A percentile compares a stretch with the other conserved stretches of the same genome.
phyloP scores from a whole-genome alignment of 1,284 basidiomycete genomes.

The Heliocybe sulcata region DNA sequence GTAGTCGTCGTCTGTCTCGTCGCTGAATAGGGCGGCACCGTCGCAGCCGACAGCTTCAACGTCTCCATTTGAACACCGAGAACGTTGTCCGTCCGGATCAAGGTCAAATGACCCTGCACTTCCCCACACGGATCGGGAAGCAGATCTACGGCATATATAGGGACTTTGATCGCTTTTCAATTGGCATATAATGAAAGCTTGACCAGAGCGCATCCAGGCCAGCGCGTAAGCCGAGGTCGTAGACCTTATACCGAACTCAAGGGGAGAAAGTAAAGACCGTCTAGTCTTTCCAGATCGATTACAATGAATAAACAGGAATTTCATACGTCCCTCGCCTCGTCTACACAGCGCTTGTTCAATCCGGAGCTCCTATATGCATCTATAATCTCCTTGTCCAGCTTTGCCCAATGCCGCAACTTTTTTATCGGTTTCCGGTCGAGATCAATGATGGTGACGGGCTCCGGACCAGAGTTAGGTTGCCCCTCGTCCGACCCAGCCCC shows the following conservation, averaged over 20 bases:
- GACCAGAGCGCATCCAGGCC: too few relatives aligned
- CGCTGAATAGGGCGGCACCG: too few relatives aligned
- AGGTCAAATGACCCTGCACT: background rate
- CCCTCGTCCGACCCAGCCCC: background rate
- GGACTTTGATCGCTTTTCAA: too few relatives aligned
- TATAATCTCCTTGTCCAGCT: slow-evolving; percentile 69
- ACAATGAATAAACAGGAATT: too few relatives aligned
- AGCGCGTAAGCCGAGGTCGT: too few relatives aligned
- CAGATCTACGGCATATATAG: too few relatives aligned
- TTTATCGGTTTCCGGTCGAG: slow-evolving; percentile 76
- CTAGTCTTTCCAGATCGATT: too few relatives aligned
- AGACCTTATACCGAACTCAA: too few relatives aligned
- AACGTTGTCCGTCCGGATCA: background rate
- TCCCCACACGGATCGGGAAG: background rate
- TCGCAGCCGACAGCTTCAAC: too few relatives aligned
- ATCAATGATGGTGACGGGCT: slow-evolving; percentile 70
- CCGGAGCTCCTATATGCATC: slow-evolving; percentile 30
- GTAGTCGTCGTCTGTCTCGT: too few relatives aligned
- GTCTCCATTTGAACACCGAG: background rate
- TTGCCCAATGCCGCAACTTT: slow-evolving; percentile 65
- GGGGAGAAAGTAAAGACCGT: too few relatives aligned
- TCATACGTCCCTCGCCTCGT: background rate
- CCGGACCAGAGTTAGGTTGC: slow-evolving; percentile 2
- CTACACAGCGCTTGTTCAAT: slow-evolving; percentile 15
- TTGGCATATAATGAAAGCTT: too few relatives aligned